Base-by-base conservation (phyloP, 192 early-diverging fungal genomes). In the Chytriomyces confervae region DNA sequence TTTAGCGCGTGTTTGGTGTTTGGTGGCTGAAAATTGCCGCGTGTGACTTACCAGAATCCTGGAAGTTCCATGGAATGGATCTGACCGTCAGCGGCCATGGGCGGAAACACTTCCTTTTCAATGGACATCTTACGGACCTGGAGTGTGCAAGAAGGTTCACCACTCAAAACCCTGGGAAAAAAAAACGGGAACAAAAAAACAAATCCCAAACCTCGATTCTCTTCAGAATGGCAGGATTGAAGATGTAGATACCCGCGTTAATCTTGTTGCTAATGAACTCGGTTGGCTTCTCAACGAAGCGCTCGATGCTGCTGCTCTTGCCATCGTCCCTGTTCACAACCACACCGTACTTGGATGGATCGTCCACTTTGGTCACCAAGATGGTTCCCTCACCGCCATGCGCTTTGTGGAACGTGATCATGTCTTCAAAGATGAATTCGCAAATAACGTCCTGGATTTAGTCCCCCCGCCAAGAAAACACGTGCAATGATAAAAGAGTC, bases 231-330 rank as follows among this genome's bases (percentile, higher is more conserved):
- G 89, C 68, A 23, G 97, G 96, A 88, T 92, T 97, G 82, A 99
- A 97, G 72, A 99, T 95, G 85, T 99, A 99, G 78, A 99, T 95
- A 73, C 97, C 97, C 50, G 96, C 97, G 78, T 99, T 99, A 87
- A 99, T 97, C 81, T 95, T 93, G 89, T 98, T 94, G 74, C 95
- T 93, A 64, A 99, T 95, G 79, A 91, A 99, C 76, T 93, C 91
- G 62, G 91, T 90, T 24, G 97, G 97, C 87, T 99, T 99, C 84
- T 99, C 97, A 29, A 99, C 97, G 80, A 99, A 99, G 10, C 95
- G 90, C 62, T 99, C 93, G 75, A 99, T 96, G 81, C 85, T 79
- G 7, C 80, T 72, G 9, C 93, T 89, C 65, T 86, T 86, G 8
- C 87, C 86, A 0, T 73, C 81, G 60, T 83, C 18, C 79, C 94